A percentile compares a stretch with the other conserved stretches of the same genome.
phyloP scores from a whole-genome alignment of 106 monocot species.

The Hemerocallis citrina region DNA sequence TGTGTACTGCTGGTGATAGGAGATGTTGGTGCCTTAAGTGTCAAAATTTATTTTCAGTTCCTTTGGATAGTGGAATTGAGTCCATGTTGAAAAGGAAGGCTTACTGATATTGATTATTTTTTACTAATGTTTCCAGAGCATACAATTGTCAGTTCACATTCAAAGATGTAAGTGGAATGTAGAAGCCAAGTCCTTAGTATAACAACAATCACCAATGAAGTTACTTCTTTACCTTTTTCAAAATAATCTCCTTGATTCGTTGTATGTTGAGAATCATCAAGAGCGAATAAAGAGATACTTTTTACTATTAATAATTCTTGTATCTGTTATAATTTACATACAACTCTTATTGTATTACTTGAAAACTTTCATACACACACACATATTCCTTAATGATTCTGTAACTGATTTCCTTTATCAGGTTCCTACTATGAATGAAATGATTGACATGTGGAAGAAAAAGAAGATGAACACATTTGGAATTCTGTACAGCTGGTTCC shows the following conservation, averaged over 20 bases:
- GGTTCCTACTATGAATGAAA: slow-evolving; percentile 85
- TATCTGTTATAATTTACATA: neutral
- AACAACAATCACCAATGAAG: too few relatives aligned
- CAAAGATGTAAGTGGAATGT: too few relatives aligned
- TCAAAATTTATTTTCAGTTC: neutral
- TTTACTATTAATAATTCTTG: too few relatives aligned
- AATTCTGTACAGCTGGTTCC: slow-evolving; percentile 89
- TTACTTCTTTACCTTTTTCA: neutral
- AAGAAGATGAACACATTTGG: slow-evolving; percentile 76
- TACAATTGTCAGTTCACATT: too few relatives aligned
- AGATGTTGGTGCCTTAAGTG: too few relatives aligned
- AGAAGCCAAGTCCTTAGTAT: too few relatives aligned
- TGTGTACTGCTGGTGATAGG: too few relatives aligned
- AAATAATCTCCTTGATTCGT: neutral
- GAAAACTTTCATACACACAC: neutral
- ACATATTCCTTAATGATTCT: neutral
- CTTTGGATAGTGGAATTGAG: neutral
- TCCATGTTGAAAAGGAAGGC: neutral
- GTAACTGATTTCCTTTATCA: slow-evolving; percentile 10
- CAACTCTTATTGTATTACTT: neutral
- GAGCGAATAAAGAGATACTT: too few relatives aligned
- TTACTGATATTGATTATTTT: neutral
- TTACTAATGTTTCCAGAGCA: too few relatives aligned
- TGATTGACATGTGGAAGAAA: slow-evolving; percentile 95
- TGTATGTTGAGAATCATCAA: neutral